These are phyloP conservation scores for Saposhnikovia divaricata DNA, from an alignment of 129 eudicot species.

Conservation along the genomic window DNA sequence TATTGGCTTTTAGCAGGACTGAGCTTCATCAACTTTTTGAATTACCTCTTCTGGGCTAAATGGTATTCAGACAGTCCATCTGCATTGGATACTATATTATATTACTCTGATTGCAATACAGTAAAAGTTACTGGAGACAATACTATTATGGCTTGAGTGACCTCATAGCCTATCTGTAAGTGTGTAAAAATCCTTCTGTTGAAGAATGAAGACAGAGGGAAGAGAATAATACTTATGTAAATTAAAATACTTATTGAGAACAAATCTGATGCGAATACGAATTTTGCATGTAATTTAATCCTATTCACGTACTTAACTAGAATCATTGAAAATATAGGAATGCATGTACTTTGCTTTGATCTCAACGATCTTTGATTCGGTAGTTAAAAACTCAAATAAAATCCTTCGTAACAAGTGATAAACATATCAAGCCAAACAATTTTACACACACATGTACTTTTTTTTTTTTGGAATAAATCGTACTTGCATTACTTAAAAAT, in stretches of 20 bases:
- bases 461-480: no score
- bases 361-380: no score
- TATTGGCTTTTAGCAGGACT: constrained; percentile 78
- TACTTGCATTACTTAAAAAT: no score
- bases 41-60: constrained; percentile 72
- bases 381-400: no score
- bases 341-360: no score
- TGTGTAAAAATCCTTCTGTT: neutral
- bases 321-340: no score
- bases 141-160: constrained; percentile 20
- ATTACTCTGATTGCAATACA: neutral
- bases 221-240: neutral
- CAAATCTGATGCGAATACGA: neutral
- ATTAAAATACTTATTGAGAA: neutral
- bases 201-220: neutral
- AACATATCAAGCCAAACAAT: no score
- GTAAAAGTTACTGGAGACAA: constrained; percentile 33
- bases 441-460: no score
- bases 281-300: neutral
- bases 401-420: no score
- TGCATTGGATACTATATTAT: neutral
- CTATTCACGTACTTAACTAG: neutral
- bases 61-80: constrained; percentile 39
- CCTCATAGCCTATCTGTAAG: neutral
- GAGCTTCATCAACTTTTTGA: constrained; percentile 63